A percentile compares a stretch with the other conserved stretches of the same genome.
Evolutionary conservation across 768 basidiomycete species (phyloP).

Genomic region (Coprinopsis strossmayeri): DNA sequence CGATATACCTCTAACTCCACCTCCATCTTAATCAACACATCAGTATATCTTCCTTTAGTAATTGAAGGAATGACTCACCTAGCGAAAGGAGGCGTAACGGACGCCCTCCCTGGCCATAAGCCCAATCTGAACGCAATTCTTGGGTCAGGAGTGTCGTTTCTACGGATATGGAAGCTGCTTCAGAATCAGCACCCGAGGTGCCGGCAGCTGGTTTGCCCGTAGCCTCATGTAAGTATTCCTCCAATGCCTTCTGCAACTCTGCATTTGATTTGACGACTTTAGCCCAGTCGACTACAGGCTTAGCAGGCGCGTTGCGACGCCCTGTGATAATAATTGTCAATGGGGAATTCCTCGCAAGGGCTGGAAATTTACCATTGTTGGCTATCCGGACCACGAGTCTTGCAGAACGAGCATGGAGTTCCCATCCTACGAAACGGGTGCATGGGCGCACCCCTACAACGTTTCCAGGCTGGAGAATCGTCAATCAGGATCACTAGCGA

Average conservation of each 20-base stretch:
- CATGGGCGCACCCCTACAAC: constrained; percentile 25
- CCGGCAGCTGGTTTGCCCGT: constrained; percentile 17
- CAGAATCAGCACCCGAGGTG: too few relatives aligned
- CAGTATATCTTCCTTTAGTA: background rate
- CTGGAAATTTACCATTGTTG: constrained; percentile 15
- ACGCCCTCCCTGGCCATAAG: constrained; percentile 13
- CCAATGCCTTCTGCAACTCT: constrained; percentile 16
- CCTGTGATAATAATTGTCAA: background rate
- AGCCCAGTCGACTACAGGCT: constrained; percentile 13
- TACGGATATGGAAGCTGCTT: too few relatives aligned
- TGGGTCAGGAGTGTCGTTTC: constrained; percentile 20
- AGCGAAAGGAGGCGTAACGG: constrained; percentile 24
- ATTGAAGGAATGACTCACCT: constrained; percentile 12
- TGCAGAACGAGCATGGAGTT: constrained; percentile 21
- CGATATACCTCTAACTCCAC: constrained; percentile 29
- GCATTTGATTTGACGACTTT: constrained; percentile 9
- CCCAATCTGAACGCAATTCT: constrained; percentile 20
- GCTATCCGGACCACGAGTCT: constrained; percentile 22
- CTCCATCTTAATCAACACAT: constrained; percentile 21
- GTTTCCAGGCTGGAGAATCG: constrained; percentile 20
- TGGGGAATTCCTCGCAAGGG: background rate
- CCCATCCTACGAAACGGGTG: constrained; percentile 24
- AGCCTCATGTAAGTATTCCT: constrained; percentile 16
- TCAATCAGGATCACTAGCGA: too few relatives aligned
- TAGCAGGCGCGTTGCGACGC: constrained; percentile 2